phyloP scores from a whole-genome alignment of 2,329 filamentous ascomycete genomes.

The Coccinonectria pachysandricola region DNA sequence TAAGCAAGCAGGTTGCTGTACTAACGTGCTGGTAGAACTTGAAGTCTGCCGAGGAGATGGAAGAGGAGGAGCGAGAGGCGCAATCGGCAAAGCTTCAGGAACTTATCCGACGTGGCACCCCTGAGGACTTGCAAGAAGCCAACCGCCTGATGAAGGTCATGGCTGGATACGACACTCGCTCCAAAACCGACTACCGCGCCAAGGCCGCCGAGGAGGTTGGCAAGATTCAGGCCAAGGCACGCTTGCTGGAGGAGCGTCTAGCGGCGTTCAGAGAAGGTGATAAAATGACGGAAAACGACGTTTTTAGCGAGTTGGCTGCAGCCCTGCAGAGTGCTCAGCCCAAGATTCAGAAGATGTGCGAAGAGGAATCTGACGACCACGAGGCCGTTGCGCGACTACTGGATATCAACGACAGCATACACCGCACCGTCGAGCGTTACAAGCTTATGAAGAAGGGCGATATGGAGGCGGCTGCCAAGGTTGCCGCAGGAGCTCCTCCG shows the following conservation, averaged over 20 bases:
- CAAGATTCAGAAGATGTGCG: conserved; percentile 99
- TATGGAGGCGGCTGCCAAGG: conserved; percentile 68
- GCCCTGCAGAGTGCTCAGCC: conserved; percentile 88
- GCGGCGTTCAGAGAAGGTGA: conserved; percentile 77
- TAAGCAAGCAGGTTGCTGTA: no score
- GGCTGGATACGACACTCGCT: conserved; percentile 91
- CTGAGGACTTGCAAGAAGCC: conserved; percentile 90
- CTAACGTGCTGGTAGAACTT: conserved; percentile 81
- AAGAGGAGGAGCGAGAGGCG: conserved; percentile 87
- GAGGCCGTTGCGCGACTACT: conserved; percentile 92
- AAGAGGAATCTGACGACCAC: conserved; percentile 93
- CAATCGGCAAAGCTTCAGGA: conserved; percentile 98
- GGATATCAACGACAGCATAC: conserved; percentile 98
- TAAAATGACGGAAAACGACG: conserved; percentile 57
- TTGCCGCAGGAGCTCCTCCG: conserved; percentile 64
- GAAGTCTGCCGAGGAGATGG: conserved; percentile 96
- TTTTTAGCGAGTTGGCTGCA: conserved; percentile 75
- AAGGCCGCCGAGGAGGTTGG: conserved; percentile 93
- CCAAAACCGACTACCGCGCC: conserved; percentile 94
- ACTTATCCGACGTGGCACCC: conserved; percentile 81
- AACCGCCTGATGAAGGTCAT: conserved; percentile 98
- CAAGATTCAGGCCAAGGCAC: conserved; percentile 93
- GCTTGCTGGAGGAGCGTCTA: conserved; percentile 83
- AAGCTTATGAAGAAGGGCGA: conserved; percentile 95
- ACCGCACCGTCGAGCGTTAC: conserved; percentile 90